These are phyloP conservation scores for Phytophthora hybrid DNA, from an alignment of 352 stramenopile species.

Conservation along the genomic window DNA sequence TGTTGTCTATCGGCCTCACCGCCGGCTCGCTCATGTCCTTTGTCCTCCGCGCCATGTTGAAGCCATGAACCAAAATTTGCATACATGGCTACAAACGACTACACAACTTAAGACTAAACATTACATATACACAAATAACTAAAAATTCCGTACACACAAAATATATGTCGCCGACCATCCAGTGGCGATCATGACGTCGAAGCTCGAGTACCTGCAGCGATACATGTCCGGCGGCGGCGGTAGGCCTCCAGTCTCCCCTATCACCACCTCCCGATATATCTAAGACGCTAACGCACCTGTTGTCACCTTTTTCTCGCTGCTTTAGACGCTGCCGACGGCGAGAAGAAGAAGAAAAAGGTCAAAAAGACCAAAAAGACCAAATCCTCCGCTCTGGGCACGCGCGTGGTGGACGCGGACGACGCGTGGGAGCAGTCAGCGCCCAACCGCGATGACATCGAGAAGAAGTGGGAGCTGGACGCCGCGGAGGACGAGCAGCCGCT, in stretches of 20 bases:
- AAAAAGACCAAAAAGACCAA: slow-evolving; percentile 64
- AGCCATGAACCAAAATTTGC: slow-evolving; percentile 48
- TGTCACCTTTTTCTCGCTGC: background rate
- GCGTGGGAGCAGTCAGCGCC: slow-evolving; percentile 60
- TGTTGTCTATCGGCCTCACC: slow-evolving; percentile 77
- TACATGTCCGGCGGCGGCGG: slow-evolving; percentile 62
- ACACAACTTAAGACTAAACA: slow-evolving; percentile 2
- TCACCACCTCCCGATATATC: background rate
- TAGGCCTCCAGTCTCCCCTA: slow-evolving; percentile 21
- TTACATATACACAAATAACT: background rate
- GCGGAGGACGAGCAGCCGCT: slow-evolving; percentile 54
- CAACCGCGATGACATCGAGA: slow-evolving; percentile 57
- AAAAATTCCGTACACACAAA: slow-evolving; percentile 10
- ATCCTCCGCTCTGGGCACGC: slow-evolving; percentile 28
- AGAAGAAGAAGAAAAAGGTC: slow-evolving; percentile 69
- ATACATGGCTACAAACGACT: background rate
- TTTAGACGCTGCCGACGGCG: slow-evolving; percentile 33
- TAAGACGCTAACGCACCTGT: slow-evolving; percentile 12
- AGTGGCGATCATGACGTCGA: slow-evolving; percentile 56
- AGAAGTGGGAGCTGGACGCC: slow-evolving; percentile 69
- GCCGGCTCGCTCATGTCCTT: slow-evolving; percentile 83
- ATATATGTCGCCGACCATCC: background rate
- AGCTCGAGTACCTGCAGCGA: slow-evolving; percentile 84
- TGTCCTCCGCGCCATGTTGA: slow-evolving; percentile 77
- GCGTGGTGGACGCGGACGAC: slow-evolving; percentile 71